Evolutionary conservation across 176 grass and related monocot species (phyloP), one percentile per base, ranked within the genome.

Genomic region (Oryza meridionalis): DNA sequence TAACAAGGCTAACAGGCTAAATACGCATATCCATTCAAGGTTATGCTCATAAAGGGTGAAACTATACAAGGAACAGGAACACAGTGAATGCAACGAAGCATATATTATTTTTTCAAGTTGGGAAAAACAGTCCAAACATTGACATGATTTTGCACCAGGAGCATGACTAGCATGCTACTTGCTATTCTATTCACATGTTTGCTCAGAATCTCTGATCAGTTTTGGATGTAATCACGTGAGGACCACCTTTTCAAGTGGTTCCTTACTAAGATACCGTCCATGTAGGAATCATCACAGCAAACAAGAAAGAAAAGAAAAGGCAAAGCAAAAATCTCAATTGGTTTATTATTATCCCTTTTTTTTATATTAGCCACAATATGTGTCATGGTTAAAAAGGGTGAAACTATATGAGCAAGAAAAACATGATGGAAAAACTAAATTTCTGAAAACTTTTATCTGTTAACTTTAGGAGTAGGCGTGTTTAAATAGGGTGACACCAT

Each of bases 131-230:
- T 62, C 55, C 17, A 61, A n/a, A 22, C 6, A 61, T 61, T 22
- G 21, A n/a, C 19, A 9, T 7, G 21, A 61, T 61, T 61, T 62
- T 62, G 58, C 8, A 6, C 58, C 2, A 62, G 21, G 21, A 62
- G 58, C 58, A 22, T n/a, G 11, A 9, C 58, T n/a, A 24, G 58
- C 33, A 10, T 55, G 43, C 6, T 51, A 31, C 2, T 32, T 32
- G 24, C 38, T 67, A 0, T 49, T 67, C 9, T 14, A 14, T 50
- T 51, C 2, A 66, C 12, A 25, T 55, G 73, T 32, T 71, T 59
- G 70, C 69, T 86, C 31, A 86, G 77, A 86, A 74, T 74, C 45
- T 80, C 16, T 17, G 4, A 26, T 79, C 67, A 86, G 76, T 72
- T 78, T 50, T 72, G 38, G 50, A 38, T 37, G 38, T 65, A 78